Base-by-base conservation (phyloP, 331 rosid genomes). In the Saraca asoca region DNA sequence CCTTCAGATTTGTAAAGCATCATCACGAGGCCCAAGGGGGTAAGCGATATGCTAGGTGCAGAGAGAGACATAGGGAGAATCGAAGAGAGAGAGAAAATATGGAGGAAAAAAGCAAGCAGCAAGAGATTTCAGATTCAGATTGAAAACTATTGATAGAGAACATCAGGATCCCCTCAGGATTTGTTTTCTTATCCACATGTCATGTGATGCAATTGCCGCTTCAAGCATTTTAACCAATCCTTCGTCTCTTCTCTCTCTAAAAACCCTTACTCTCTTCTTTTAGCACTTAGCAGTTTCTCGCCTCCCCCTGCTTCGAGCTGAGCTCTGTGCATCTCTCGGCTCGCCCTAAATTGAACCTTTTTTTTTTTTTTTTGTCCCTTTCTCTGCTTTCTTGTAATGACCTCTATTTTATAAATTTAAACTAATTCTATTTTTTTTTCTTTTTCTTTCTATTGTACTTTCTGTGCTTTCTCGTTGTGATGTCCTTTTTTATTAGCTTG, bases 141-240 rank as follows among this genome's bases (percentile, higher is more conserved):
- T 76, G 80, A 76, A 76, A 76, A 70, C 80, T 76, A 76, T 24
- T 24, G 31, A 62, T 6, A 19, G 60, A 58, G 64, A 42, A 39
- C 57, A 76, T 76, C 80, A 76, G 29, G 62, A 51, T 55, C 55
- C 76, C 72, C 57, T 76, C 72, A 69, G 50, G 38, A 24, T 24
- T 33, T n/a, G n/a, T n/a, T 76, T 69, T 76, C 57, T 9, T 56
- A 43, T 76, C 80, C 72, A 76, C 76, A 70, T 69, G 68, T 10
- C 15, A 24, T 24, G 31, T 24, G 3, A 24, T 24, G 31, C 31
- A 24, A 29, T 37, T 10, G 68, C 76, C 43, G 72, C 80, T 76
- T 69, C 80, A 2, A 76, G 76, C 16, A 69, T 43, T 37, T 38
- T 24, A 24, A 24, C 2, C 29, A 3, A n/a, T 12, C 43, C 5